These are phyloP conservation scores for Cocos nucifera DNA, from an alignment of 176 grass and related monocot species.

Conservation along the genomic window DNA sequence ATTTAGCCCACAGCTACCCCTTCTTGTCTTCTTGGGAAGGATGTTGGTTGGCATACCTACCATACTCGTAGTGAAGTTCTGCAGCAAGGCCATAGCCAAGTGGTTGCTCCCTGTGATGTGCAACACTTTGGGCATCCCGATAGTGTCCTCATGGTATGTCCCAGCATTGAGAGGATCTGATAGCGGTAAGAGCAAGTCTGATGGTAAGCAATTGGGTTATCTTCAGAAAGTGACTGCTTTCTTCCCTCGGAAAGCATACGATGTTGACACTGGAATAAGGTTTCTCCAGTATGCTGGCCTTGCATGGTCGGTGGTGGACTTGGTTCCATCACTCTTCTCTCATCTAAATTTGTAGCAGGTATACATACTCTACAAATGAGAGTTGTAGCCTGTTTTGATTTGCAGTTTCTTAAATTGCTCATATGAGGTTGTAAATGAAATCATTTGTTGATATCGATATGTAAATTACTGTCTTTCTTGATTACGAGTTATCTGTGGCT, in stretches of 20 bases:
- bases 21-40: constrained; percentile 30
- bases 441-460: too few species aligned
- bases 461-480: too few species aligned
- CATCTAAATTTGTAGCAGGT: constrained; percentile 52
- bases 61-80: constrained; percentile 79
- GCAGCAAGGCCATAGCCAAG: constrained; percentile 88
- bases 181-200: constrained; percentile 23
- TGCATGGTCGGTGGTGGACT: constrained; percentile 82
- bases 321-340: constrained; percentile 68
- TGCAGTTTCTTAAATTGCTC: too few species aligned
- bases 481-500: too few species aligned
- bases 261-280: constrained; percentile 90
- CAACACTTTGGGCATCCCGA: constrained; percentile 76
- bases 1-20: constrained; percentile 48
- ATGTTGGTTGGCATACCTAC: constrained; percentile 68
- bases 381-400: too few species aligned
- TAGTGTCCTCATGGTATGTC: constrained; percentile 77
- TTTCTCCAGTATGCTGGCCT: constrained; percentile 87
- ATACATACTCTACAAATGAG: too few species aligned
- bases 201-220: constrained; percentile 45
- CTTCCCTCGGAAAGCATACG: constrained; percentile 65
- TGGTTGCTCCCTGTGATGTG: constrained; percentile 89
- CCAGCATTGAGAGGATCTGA: constrained; percentile 42
- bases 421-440: too few species aligned
- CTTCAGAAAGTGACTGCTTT: constrained; percentile 50